Evolutionary conservation across 805 yeast genomes (phyloP).

Genomic region (Metschnikowia vanudenii): DNA sequence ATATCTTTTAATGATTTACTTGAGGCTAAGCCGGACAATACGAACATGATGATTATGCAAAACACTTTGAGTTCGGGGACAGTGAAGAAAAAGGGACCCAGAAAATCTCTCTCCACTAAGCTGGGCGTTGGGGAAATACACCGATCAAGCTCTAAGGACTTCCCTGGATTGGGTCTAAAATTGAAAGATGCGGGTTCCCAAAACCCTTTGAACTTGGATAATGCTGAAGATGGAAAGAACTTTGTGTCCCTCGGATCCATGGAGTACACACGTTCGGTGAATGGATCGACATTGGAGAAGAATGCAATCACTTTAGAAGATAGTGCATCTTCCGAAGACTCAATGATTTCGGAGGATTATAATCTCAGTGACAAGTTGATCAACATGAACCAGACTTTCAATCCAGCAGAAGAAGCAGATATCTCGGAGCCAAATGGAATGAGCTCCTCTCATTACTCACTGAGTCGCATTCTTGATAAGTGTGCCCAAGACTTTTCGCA

Average conservation of each 20-base stretch:
- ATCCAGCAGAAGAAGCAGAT: constrained; percentile 1
- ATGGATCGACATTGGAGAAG: constrained; percentile 23
- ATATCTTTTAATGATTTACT: constrained; percentile 41
- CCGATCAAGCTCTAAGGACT: constrained; percentile 24
- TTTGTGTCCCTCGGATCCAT: constrained; percentile 24
- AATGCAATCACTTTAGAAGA: constrained; percentile 24
- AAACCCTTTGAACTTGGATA: background rate
- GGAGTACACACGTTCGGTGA: constrained; percentile 19
- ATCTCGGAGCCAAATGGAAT: background rate
- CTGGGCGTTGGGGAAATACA: constrained; percentile 21
- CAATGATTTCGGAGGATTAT: constrained; percentile 21
- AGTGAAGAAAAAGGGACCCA: constrained; percentile 9
- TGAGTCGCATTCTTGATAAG: background rate
- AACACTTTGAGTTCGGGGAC: constrained; percentile 18
- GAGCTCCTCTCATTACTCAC: constrained; percentile 1
- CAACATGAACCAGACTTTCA: constrained; percentile 7
- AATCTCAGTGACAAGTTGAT: constrained; percentile 13
- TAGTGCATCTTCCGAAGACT: constrained; percentile 21
- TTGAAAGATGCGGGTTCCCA: constrained; percentile 3
- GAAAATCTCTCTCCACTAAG: constrained; percentile 13
- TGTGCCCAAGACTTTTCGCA: background rate
- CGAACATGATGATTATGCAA: constrained; percentile 10
- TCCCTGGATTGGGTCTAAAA: constrained; percentile 28
- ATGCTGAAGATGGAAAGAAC: constrained; percentile 7
- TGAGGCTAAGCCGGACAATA: constrained; percentile 8